Evolutionary conservation across 371 early-diverging fungal genomes (phyloP).

Genomic region (Lichtheimia ramosa): DNA sequence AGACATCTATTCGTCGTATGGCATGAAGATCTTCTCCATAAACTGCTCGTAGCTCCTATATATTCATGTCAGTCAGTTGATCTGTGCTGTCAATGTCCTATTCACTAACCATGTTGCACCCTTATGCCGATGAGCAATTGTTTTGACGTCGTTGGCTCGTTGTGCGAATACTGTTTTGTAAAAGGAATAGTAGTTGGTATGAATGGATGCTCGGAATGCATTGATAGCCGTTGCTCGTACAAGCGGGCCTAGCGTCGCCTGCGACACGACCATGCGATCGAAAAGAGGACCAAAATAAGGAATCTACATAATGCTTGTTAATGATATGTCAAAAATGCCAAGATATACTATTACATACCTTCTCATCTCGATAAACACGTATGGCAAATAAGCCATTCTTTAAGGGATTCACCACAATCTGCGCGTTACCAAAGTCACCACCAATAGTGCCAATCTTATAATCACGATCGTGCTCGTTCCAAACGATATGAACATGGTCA

Average conservation of each 20-base stretch:
- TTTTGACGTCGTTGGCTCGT: constrained; percentile 57
- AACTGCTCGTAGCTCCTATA: constrained; percentile 53
- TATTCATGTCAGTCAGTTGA: constrained; percentile 5
- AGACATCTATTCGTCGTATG: constrained; percentile 35
- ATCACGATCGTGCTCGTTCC: constrained; percentile 89
- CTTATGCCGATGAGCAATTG: constrained; percentile 62
- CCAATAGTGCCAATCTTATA: constrained; percentile 89
- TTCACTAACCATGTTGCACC: constrained; percentile 47
- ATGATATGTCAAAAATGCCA: neutral
- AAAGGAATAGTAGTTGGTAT: constrained; percentile 46
- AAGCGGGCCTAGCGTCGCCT: constrained; percentile 72
- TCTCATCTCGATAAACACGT: constrained; percentile 73
- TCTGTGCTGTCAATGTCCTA: neutral
- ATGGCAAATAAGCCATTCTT: constrained; percentile 69
- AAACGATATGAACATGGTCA: constrained; percentile 96
- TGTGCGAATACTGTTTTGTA: constrained; percentile 54
- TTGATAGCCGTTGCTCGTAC: constrained; percentile 85
- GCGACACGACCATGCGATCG: constrained; percentile 79
- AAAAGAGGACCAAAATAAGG: constrained; percentile 86
- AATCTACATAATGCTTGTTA: constrained; percentile 35
- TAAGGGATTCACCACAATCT: constrained; percentile 87
- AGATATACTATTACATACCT: constrained; percentile 35
- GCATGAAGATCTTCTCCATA: constrained; percentile 54
- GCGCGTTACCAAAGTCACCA: constrained; percentile 96
- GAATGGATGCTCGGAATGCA: constrained; percentile 60